These are phyloP conservation scores for Lactifluus subvellereus DNA, from an alignment of 768 basidiomycete genomes.

Conservation along the genomic window DNA sequence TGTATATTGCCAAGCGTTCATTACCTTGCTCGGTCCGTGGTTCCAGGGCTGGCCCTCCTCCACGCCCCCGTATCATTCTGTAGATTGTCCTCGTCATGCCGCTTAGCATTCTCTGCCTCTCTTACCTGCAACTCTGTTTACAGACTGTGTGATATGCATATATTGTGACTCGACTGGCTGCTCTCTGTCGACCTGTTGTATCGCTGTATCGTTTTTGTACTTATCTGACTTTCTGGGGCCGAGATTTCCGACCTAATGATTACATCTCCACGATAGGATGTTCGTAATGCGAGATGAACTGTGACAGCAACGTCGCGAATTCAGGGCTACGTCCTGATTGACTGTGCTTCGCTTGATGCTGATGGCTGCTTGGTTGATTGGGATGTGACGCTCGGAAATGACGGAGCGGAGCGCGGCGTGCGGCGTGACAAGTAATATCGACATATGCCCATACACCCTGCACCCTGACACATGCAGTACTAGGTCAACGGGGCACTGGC, in stretches of 20 bases:
- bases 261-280: background rate
- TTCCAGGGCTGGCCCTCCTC: constrained; percentile 1
- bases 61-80: background rate
- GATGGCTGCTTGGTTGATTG: background rate
- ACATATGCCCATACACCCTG: no score
- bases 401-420: no score
- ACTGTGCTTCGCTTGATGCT: background rate
- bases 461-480: no score
- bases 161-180: constrained; percentile 6
- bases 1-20: background rate
- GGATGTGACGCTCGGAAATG: no score
- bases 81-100: constrained; percentile 8
- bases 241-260: background rate
- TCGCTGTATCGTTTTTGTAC: constrained; percentile 16
- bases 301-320: no score
- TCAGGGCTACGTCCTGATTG: no score
- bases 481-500: no score
- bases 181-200: constrained; percentile 6
- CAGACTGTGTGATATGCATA: constrained; percentile 23
- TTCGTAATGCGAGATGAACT: no score
- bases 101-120: background rate
- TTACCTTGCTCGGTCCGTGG: background rate
- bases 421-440: no score
- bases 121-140: constrained; percentile 13
- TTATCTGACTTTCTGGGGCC: background rate